Evolutionary conservation across 176 grass and related monocot genomes (phyloP), one percentile per base, ranked within the genome.

Genomic region (Luzula sylvatica): DNA sequence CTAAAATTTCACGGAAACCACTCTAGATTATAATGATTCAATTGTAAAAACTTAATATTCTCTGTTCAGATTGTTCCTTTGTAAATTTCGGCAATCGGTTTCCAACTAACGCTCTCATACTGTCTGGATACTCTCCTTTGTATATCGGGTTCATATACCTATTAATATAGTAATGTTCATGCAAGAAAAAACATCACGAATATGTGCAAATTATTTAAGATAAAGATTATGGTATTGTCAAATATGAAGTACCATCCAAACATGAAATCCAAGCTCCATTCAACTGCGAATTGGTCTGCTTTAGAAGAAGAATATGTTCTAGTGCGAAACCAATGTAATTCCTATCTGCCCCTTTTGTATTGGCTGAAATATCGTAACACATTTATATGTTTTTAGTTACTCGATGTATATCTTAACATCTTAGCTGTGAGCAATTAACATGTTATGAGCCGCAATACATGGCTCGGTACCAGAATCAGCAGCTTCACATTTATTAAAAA

Each of bases 231-330:
- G n/a, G n/a, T n/a, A n/a, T n/a, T 7, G 9, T 1, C n/a, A 35
- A 35, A 35, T 15, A n/a, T 20, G 23, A 26, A 42, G 25, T 9
- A 74, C 79, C 84, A 88, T 32, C 84, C 84, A 9, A 55, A 48
- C 69, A 75, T 67, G 66, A 79, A 88, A 50, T 88, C 84, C 1
- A 88, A 40, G 52, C 65, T 61, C 19, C 84, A 70, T 55, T 55
- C 12, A 7, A 54, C 66, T 9, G 84, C 84, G 8, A 7, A 6
- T 8, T 1, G 3, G 39, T 88, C 75, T 2, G 71, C 42, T n/a
- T 11, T 3, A 0, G 71, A 40, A 32, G 52, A 19, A 20, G 5
- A 15, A 50, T 68, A 56, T 15, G 79, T 78, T 6, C 84, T 78
- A 88, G 57, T 83, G 26, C 0, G 58, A 72, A 4, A 72, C 53